Evolutionary conservation across 768 basidiomycete genomes (phyloP), one percentile per base, ranked within the genome.

Genomic region (Rhodotorula toruloides): DNA sequence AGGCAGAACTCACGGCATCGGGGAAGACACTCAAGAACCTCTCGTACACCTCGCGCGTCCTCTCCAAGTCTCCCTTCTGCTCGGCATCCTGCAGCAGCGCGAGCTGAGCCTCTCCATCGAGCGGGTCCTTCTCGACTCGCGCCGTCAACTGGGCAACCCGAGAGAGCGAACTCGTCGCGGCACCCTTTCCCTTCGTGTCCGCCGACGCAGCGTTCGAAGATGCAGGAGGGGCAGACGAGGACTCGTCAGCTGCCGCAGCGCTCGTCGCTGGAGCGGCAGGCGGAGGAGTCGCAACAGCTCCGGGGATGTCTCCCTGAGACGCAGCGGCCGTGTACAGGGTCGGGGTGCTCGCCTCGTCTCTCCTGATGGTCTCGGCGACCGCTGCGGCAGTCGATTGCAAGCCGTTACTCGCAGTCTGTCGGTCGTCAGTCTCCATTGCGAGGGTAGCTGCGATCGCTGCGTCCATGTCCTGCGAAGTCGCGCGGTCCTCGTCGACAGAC

Each of bases 11-110:
- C 80, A 97, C 92, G 73, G 88, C 91, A 77, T 94, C 94, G 27
- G 94, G 93, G 77, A 89, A 94, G 57, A 85, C 85, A 74, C 86
- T 84, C 62, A 94, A 82, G 70, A 97, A 80, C 47, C 83, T 86
- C 74, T 91, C 88, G 77, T 90, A 97, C 22, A 88, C 85, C 50
- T 84, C 82, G 67, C 89, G 85, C 70, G 93, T 86, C 76, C 85
- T 86, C 57, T 86, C 83, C 71, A 91, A 83, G 74, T 94, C 88
- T 68, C 85, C 86, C 42, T 83, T 84, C 63, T 82, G 80, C 79
- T 93, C 87, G 42, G 90, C 87, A 68, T 88, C 79, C 54, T 86
- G 83, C 73, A 96, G 83, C 40, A 94, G 81, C 70, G 83, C 84
- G 76, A 88, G 82, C 85, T 91, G 88, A 22, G 82, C 83, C 52